Base-by-base conservation (phyloP, 2,329 filamentous ascomycete genomes). In the Drechslerella dactyloides region DNA sequence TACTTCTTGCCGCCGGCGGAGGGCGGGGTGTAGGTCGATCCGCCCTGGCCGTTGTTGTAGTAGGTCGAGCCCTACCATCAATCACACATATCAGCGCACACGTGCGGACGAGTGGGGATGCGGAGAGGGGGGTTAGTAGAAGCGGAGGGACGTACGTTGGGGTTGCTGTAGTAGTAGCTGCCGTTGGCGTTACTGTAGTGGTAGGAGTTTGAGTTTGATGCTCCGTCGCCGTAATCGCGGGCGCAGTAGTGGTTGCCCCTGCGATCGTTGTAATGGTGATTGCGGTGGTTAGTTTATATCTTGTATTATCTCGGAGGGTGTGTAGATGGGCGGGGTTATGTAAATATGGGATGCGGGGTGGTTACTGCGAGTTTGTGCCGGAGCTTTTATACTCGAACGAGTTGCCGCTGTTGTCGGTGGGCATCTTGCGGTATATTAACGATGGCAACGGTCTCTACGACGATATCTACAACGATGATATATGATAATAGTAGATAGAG, bases 101-200 rank as follows among this genome's bases (percentile, higher is more conserved):
- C 13, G 1, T 2, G n/a, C n/a, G 30, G 17, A 64, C 19, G n/a
- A 2, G 15, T 30, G n/a, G 27, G 27, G 27, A 33, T 15, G 63
- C n/a, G n/a, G 2, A 21, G 27, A 23, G 7, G 6, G 30, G 24
- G 6, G 4, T n/a, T 19, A 37, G 19, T n/a, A 24, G 35, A 19
- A 2, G 6, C 24, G 1, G 40, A 3, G 17, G 8, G 10, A 68
- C 63, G 35, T 60, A 74, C 74, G 40, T 74, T 58, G 0, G 74
- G n/a, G 27, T 76, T 76, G n/a, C 62, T 75, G 33, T 76, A 76
- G 48, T 76, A 73, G 58, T 75, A 76, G 40, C 65, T 73, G 2
- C 51, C 60, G 37, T 64, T 40, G 44, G 61, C n/a, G 21, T 76
- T 76, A 2, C 65, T 73, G 24, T 76, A 76, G 53, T 76, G 75